Percentiles rank a stretch among this genome's conserved stretches.
These are phyloP conservation scores for Mycosarcoma maydis DNA, from an alignment of 1,284 basidiomycete species.

Conservation along the genomic window DNA sequence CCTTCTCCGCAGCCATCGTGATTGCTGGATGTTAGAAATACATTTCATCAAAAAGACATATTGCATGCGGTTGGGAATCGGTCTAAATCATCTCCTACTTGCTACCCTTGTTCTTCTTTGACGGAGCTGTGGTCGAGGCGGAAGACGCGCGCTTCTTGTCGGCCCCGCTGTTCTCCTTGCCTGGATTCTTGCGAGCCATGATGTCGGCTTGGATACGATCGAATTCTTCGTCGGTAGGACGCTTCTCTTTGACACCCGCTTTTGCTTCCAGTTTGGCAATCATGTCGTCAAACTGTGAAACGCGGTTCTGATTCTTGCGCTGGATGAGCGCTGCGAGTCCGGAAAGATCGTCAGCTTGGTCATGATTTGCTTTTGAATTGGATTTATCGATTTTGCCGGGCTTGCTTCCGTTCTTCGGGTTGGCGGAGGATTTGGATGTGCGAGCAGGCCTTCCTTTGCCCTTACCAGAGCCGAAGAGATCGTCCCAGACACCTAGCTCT, in stretches of 20 bases:
- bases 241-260: conserved; percentile 42
- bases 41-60: conserved; percentile 6
- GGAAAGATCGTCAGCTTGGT: conserved; percentile 46
- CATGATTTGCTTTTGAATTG: conserved; percentile 19
- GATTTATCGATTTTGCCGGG: conserved; percentile 19
- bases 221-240: conserved; percentile 50
- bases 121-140: conserved; percentile 12
- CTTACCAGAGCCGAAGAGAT: conserved; percentile 54
- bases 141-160: conserved; percentile 31
- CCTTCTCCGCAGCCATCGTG: too few species aligned
- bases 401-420: conserved; percentile 6
- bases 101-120: conserved; percentile 42
- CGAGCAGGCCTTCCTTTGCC: conserved; percentile 33
- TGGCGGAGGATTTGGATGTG: conserved; percentile 4
- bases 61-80: too few species aligned
- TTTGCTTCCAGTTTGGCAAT: conserved; percentile 55
- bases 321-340: conserved; percentile 52
- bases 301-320: conserved; percentile 46
- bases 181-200: conserved; percentile 34
- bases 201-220: conserved; percentile 49
- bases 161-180: conserved; percentile 23
- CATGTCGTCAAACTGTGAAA: conserved; percentile 55
- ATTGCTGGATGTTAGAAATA: conserved; percentile 28
- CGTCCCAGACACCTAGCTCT: conserved; percentile 65
- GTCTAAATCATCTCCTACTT: too few species aligned